Evolutionary conservation across 1,284 basidiomycete species (phyloP).

Genomic region (Sporisorium sorghi): DNA sequence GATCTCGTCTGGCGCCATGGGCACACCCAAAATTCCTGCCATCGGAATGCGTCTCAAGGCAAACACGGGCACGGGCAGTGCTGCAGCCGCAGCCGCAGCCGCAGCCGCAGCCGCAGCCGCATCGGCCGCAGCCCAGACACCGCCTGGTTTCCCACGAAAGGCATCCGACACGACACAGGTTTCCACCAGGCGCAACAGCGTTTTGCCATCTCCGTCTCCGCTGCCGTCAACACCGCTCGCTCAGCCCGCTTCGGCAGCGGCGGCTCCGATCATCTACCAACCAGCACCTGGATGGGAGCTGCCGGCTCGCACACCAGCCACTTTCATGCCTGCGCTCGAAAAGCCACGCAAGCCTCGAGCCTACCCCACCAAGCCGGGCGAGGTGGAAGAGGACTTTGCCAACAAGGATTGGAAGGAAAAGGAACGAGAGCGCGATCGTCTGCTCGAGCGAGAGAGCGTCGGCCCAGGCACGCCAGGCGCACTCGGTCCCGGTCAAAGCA

Average conservation of each 20-base stretch:
- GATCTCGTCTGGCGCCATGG: slow-evolving; percentile 8
- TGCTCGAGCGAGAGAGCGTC: slow-evolving; percentile 50
- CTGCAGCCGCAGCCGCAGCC: slow-evolving; percentile 11
- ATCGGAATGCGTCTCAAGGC: slow-evolving; percentile 58
- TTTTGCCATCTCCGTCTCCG: slow-evolving; percentile 47
- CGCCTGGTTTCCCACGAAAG: slow-evolving; percentile 43
- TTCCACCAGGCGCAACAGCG: slow-evolving; percentile 49
- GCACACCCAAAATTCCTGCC: slow-evolving; percentile 30
- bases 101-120: slow-evolving; percentile 9
- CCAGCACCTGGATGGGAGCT: slow-evolving; percentile 59
- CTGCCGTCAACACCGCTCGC: slow-evolving; percentile 39
- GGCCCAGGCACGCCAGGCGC: slow-evolving; percentile 51
- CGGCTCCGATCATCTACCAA: slow-evolving; percentile 24
- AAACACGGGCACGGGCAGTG: slow-evolving; percentile 31
- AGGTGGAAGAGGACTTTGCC: slow-evolving; percentile 65
- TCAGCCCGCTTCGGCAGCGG: slow-evolving; percentile 5
- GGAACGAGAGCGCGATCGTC: slow-evolving; percentile 59
- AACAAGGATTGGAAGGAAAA: slow-evolving; percentile 64
- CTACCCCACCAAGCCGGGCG: slow-evolving; percentile 61
- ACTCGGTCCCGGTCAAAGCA: slow-evolving; percentile 45
- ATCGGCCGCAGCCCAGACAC: slow-evolving; percentile 20
- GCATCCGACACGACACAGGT: slow-evolving; percentile 31
- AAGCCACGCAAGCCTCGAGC: slow-evolving; percentile 42
- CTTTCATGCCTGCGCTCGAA: slow-evolving; percentile 54
- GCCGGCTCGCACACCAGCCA: slow-evolving; percentile 53